phyloP scores from a whole-genome alignment of 2,329 filamentous ascomycete genomes.

The Byssoonygena ceratinophila region DNA sequence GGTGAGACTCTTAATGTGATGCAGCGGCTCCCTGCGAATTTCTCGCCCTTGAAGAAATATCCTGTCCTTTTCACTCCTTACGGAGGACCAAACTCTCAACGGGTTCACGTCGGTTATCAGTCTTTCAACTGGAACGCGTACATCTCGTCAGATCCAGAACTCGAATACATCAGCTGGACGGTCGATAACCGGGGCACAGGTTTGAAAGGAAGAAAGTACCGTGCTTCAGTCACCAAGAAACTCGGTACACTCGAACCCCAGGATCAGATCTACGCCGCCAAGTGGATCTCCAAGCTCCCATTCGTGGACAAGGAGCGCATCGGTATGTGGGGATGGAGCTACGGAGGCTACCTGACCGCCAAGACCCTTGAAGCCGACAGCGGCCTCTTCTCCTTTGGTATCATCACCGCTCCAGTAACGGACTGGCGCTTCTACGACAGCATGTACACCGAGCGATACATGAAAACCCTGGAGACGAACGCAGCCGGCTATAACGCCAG shows the following conservation, averaged over 20 bases:
- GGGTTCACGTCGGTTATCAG: slow-evolving; percentile 49
- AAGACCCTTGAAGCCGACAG: slow-evolving; percentile 56
- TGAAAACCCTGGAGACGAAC: slow-evolving; percentile 53
- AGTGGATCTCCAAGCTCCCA: slow-evolving; percentile 40
- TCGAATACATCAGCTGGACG: slow-evolving; percentile 57
- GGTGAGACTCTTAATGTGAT: slow-evolving; percentile 55
- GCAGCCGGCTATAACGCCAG: slow-evolving; percentile 50
- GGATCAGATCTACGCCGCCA: slow-evolving; percentile 59
- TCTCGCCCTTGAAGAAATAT: slow-evolving; percentile 53
- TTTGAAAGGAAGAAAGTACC: slow-evolving; percentile 53
- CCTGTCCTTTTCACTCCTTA: slow-evolving; percentile 58
- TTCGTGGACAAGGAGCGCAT: slow-evolving; percentile 52
- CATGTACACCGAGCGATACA: slow-evolving; percentile 63
- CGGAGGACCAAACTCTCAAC: slow-evolving; percentile 55
- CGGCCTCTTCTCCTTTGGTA: slow-evolving; percentile 50
- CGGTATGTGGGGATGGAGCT: slow-evolving; percentile 60
- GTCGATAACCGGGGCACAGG: slow-evolving; percentile 60
- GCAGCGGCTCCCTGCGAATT: slow-evolving; percentile 55
- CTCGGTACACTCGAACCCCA: slow-evolving; percentile 54
- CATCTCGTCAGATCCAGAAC: slow-evolving; percentile 55
- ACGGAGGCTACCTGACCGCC: slow-evolving; percentile 54
- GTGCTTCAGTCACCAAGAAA: slow-evolving; percentile 47
- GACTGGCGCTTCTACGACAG: slow-evolving; percentile 64
- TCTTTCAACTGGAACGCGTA: slow-evolving; percentile 51
- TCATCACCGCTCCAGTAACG: slow-evolving; percentile 55